Conservation (phyloP, 169 alveolate species). For the Gregarina niphandrodes region DNA sequence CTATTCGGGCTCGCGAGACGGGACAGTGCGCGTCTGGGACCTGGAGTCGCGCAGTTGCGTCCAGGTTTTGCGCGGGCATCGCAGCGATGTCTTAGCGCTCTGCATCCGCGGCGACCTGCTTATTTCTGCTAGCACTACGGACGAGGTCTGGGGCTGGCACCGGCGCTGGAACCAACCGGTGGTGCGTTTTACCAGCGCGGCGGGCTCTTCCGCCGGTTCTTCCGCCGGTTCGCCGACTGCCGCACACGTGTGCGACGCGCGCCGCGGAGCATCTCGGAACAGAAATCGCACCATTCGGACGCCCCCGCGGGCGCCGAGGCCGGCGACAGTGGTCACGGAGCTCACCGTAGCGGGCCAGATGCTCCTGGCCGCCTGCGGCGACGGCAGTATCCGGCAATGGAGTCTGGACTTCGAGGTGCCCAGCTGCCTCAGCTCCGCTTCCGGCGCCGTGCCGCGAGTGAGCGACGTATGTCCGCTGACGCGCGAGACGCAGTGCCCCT, state of each 20-base stretch:
- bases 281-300: constrained; percentile 7
- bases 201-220: no score
- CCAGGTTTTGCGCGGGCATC: constrained; percentile 10
- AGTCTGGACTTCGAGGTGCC: no score
- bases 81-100: constrained; percentile 13
- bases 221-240: no score
- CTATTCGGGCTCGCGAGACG: constrained; percentile 16
- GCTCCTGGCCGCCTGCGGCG: constrained; percentile 3
- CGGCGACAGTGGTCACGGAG: constrained; percentile 2
- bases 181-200: no score
- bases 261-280: constrained; percentile 16
- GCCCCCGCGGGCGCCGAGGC: constrained; percentile 1
- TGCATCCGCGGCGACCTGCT: constrained; percentile 7
- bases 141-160: constrained; percentile 15
- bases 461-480: no score
- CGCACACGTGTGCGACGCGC: no score
- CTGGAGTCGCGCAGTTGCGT: constrained; percentile 12
- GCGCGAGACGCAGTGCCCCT: no score
- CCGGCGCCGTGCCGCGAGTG: no score
- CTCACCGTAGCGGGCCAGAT: constrained; percentile 2
- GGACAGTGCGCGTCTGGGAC: constrained; percentile 17
- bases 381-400: constrained; percentile 4
- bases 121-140: constrained; percentile 14
- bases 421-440: no score
- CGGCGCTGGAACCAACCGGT: no score